A percentile compares a stretch with the other conserved stretches of the same genome.
These are phyloP conservation scores for Arthrobotrys musiformis DNA, from an alignment of 2,329 filamentous ascomycete species.

Conservation along the genomic window DNA sequence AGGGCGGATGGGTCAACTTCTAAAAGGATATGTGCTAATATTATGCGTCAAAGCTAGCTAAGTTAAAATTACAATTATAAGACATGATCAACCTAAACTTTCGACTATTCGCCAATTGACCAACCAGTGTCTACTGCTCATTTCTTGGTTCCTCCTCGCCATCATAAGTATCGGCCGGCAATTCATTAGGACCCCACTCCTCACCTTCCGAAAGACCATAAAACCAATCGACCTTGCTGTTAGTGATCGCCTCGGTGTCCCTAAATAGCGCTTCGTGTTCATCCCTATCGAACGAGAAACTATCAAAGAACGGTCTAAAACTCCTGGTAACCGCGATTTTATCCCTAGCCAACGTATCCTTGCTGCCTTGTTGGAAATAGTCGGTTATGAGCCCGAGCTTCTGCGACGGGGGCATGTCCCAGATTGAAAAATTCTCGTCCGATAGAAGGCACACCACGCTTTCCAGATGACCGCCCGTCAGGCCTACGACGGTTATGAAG, in stretches of 20 bases:
- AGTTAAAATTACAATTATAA: no score
- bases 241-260: no score
- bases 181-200: no score
- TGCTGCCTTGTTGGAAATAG: not conserved
- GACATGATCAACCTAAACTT: no score
- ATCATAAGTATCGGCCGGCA: no score
- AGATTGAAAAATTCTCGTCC: not conserved
- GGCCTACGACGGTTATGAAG: not conserved
- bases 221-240: not conserved
- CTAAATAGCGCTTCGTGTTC: not conserved
- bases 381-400: not conserved
- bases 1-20: no score
- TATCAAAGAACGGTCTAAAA: not conserved
- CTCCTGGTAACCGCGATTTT: not conserved
- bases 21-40: no score
- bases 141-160: no score
- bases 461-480: not conserved
- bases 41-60: no score
- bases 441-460: not conserved
- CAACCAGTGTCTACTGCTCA: no score
- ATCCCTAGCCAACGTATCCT: not conserved
- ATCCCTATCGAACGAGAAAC: not conserved
- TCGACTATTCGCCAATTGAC: no score
- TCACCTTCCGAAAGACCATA: not conserved
- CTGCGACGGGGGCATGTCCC: not conserved